Conservation (phyloP, 805 yeast species). For the Kodamaea kaohsiungensis region DNA sequence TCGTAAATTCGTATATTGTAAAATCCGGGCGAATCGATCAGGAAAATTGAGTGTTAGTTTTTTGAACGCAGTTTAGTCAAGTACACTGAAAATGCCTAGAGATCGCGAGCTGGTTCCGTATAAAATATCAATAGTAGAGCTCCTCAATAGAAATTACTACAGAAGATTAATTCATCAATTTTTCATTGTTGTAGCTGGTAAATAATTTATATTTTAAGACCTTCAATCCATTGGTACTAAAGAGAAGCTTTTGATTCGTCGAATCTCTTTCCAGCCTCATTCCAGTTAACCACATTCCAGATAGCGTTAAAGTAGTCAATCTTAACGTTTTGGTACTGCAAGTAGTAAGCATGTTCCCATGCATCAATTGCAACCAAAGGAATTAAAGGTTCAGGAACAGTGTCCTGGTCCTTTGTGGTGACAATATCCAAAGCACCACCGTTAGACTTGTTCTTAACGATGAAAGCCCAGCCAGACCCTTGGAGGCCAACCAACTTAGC, state of each 20-base stretch:
- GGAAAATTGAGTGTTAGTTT: too few relatives aligned
- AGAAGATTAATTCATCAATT: too few relatives aligned
- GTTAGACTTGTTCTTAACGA: slow-evolving; percentile 47
- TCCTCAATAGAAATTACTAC: too few relatives aligned
- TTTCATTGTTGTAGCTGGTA: too few relatives aligned
- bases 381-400: slow-evolving; percentile 43
- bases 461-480: slow-evolving; percentile 57
- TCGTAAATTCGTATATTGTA: too few relatives aligned
- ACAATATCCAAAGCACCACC: slow-evolving; percentile 45
- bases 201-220: too few relatives aligned
- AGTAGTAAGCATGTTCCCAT: slow-evolving; percentile 57
- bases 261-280: slow-evolving; percentile 49
- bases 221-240: too few relatives aligned
- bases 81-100: too few relatives aligned
- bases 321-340: slow-evolving; percentile 53
- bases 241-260: slow-evolving; percentile 4
- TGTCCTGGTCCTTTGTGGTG: slow-evolving; percentile 50
- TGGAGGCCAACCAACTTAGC: slow-evolving; percentile 49
- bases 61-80: too few relatives aligned
- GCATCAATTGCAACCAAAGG: slow-evolving; percentile 54
- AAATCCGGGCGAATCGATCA: too few relatives aligned
- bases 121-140: too few relatives aligned
- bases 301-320: slow-evolving; percentile 51
- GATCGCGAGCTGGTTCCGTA: too few relatives aligned
- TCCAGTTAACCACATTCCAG: slow-evolving; percentile 54